Percentiles rank a stretch among this genome's conserved stretches.
These are phyloP conservation scores for Yarrowia divulgata DNA, from an alignment of 805 yeast genomes.

Conservation along the genomic window DNA sequence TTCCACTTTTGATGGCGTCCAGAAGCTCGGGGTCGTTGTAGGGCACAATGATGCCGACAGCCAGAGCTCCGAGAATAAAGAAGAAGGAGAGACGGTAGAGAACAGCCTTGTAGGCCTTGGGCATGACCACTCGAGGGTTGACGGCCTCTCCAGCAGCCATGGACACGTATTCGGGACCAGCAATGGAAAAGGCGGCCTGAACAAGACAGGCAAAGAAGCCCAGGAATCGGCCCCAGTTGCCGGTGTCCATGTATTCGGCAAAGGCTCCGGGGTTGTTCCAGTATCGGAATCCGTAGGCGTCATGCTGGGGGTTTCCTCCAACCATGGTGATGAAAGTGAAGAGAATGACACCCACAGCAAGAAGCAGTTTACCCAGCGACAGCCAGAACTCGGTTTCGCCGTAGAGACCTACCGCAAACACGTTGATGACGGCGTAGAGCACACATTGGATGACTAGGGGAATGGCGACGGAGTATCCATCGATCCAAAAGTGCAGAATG, in stretches of 20 bases:
- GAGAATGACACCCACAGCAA: slow-evolving; percentile 76
- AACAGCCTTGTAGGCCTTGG: slow-evolving; percentile 80
- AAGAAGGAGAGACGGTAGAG: slow-evolving; percentile 70
- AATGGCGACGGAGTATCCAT: slow-evolving; percentile 74
- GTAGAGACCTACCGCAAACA: slow-evolving; percentile 74
- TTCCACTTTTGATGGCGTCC: slow-evolving; percentile 63
- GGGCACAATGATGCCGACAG: slow-evolving; percentile 79
- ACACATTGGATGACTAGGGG: slow-evolving; percentile 70
- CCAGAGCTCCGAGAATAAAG: slow-evolving; percentile 75
- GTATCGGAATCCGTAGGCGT: slow-evolving; percentile 65
- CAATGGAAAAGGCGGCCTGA: slow-evolving; percentile 78
- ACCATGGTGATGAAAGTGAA: slow-evolving; percentile 84
- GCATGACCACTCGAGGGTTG: slow-evolving; percentile 73
- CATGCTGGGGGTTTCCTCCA: slow-evolving; percentile 82
- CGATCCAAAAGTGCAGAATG: slow-evolving; percentile 81
- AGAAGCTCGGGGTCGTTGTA: slow-evolving; percentile 68
- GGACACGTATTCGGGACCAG: slow-evolving; percentile 86
- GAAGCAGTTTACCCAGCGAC: slow-evolving; percentile 72
- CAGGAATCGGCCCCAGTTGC: slow-evolving; percentile 68
- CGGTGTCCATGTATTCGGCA: slow-evolving; percentile 61
- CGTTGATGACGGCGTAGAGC: slow-evolving; percentile 67
- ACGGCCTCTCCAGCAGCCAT: slow-evolving; percentile 85
- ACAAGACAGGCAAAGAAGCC: slow-evolving; percentile 75
- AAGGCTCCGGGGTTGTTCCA: slow-evolving; percentile 65
- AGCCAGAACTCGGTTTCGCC: slow-evolving; percentile 88